phyloP scores from a whole-genome alignment of 345 rosid genomes.

The Pistacia atlantica region DNA sequence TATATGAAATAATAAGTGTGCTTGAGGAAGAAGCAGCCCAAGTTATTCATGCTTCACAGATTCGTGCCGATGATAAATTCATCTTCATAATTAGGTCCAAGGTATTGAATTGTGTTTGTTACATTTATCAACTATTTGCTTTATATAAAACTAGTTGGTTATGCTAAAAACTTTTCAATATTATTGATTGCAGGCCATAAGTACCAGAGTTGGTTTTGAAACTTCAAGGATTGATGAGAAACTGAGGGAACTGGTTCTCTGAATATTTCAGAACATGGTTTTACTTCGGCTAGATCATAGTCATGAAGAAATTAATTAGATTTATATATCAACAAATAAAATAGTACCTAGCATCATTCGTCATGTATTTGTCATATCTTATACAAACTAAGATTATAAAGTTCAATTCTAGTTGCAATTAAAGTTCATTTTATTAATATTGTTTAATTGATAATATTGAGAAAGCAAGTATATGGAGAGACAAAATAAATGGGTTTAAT shows the following conservation, averaged over 20 bases:
- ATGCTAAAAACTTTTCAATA: not conserved
- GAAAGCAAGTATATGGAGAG: no score
- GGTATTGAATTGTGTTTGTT: constrained; percentile 2
- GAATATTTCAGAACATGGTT: not conserved
- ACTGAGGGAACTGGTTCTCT: constrained; percentile 24
- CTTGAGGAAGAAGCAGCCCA: constrained; percentile 39
- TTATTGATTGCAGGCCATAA: constrained; percentile 17
- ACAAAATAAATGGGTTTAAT: no score
- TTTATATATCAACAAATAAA: no score
- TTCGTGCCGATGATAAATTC: constrained; percentile 14
- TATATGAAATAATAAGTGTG: constrained; percentile 23
- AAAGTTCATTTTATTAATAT: no score
- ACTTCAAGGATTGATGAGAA: constrained; percentile 24
- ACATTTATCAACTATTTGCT: not conserved
- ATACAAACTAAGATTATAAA: no score
- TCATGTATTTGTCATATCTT: no score
- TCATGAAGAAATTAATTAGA: no score
- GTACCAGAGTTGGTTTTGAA: constrained; percentile 26
- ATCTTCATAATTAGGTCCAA: constrained; percentile 26
- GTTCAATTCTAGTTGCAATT: no score
- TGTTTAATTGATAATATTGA: no score
- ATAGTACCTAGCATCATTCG: no score
- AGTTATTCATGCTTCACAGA: constrained; percentile 24
- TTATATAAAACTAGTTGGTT: not conserved
- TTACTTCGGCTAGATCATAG: no score